Evolutionary conservation across 805 yeast genomes (phyloP).

Genomic region (Candida lessepsii): DNA sequence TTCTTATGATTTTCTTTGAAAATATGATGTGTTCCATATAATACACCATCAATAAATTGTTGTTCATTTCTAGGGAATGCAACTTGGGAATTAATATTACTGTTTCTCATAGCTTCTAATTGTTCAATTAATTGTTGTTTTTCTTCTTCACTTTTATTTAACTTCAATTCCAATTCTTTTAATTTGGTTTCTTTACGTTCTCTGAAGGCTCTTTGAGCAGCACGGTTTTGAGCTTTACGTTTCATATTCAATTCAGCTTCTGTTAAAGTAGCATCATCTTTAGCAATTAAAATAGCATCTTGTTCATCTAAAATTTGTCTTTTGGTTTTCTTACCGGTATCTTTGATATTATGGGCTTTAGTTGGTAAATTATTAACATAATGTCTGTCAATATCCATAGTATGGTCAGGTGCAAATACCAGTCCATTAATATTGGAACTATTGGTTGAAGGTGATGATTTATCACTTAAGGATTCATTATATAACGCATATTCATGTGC

Average conservation of each 20-base stretch:
- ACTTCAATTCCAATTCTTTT: conserved; percentile 62
- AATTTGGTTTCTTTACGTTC: conserved; percentile 74
- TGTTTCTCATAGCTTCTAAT: conserved; percentile 50
- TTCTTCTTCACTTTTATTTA: conserved; percentile 57
- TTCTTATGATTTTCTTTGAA: conserved; percentile 19
- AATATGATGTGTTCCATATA: conserved; percentile 25
- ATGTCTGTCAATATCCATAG: neutral
- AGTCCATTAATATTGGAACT: conserved; percentile 6
- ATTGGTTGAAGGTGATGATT: conserved; percentile 16
- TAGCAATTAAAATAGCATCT: conserved; percentile 35
- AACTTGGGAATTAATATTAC: conserved; percentile 58
- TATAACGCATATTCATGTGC: neutral
- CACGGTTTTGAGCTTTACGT: conserved; percentile 77
- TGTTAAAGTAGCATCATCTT: conserved; percentile 36
- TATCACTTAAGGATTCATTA: conserved; percentile 9
- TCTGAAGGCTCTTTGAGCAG: conserved; percentile 85
- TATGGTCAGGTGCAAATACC: neutral
- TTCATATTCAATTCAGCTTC: conserved; percentile 49
- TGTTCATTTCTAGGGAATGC: conserved; percentile 35
- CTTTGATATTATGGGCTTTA: neutral
- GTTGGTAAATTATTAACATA: neutral
- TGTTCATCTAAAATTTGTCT: conserved; percentile 32
- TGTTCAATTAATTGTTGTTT: conserved; percentile 46
- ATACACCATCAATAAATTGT: conserved; percentile 32
- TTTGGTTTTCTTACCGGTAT: conserved; percentile 17